These are phyloP conservation scores for Zygotorulaspora chibaensis DNA, from an alignment of 805 yeast genomes.

Conservation along the genomic window DNA sequence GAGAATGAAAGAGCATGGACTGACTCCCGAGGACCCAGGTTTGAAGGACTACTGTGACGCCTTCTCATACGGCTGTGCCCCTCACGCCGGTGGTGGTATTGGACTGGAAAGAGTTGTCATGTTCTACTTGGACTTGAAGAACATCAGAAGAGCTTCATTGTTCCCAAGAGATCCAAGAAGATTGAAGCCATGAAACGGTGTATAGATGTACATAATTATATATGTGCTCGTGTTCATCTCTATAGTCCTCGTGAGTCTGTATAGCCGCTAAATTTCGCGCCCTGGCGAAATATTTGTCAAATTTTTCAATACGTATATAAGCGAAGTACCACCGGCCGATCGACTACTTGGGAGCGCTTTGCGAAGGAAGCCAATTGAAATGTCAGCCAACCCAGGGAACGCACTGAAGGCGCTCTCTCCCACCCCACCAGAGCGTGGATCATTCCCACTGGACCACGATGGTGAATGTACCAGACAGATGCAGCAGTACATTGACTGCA, in stretches of 20 bases:
- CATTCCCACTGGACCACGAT: conserved; percentile 90
- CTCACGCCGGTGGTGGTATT: conserved; percentile 99
- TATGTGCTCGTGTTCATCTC: neutral
- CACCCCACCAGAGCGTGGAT: conserved; percentile 94
- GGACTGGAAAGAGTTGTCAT: conserved; percentile 98
- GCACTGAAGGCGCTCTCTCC: conserved; percentile 56
- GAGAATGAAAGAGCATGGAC: conserved; percentile 79
- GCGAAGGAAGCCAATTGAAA: conserved; percentile 3
- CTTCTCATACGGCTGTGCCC: conserved; percentile 92
- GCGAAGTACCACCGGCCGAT: neutral
- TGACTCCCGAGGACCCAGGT: conserved; percentile 78
- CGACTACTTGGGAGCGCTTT: neutral
- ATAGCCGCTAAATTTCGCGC: neutral
- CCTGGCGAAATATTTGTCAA: neutral
- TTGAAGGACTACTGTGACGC: conserved; percentile 88
- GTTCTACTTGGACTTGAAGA: conserved; percentile 96
- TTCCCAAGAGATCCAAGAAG: conserved; percentile 99
- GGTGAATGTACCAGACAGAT: conserved; percentile 76
- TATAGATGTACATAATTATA: neutral
- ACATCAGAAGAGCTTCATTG: conserved; percentile 95
- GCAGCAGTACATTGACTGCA: conserved; percentile 70
- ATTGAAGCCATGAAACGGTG: conserved; percentile 61
- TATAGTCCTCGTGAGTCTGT: neutral
- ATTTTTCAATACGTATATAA: neutral
- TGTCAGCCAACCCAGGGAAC: conserved; percentile 45